Base-by-base conservation (phyloP, 495 filamentous ascomycete genomes). In the Collariella sp. region DNA sequence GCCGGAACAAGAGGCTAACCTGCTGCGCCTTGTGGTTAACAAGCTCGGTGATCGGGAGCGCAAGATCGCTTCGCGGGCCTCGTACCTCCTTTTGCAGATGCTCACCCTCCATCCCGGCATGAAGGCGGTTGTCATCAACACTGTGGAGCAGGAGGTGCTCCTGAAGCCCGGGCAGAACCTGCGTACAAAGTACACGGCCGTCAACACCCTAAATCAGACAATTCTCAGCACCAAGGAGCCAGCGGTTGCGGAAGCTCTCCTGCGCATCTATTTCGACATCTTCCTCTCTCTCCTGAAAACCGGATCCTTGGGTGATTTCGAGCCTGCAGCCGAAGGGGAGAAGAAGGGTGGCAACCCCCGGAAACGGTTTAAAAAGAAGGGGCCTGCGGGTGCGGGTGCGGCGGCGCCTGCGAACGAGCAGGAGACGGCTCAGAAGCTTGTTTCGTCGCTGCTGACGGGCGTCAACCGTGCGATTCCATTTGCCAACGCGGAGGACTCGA, bases 381-480 rank as follows among this genome's bases (percentile, higher is more conserved):
- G 52, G 9, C 31, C 16, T 1, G 22, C 52, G 18, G 58, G 53
- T 1, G 22, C 52, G 18, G 58, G 53, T 35, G 55, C 69, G 5
- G 44, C 51, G 16, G 43, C 35, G 23, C 24, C 54, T 10, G 59
- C 20, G 12, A 77, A 83, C 56, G 72, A 81, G 53, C 73, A 70
- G 13, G 82, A 83, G 23, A 68, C 73, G 45, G 83, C 81, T 12
- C 90, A 97, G 62, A 98, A 96, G 71, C 74, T 98, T 56, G 84
- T 91, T 15, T 91, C 91, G 6, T 87, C 87, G 46, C 80, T 97
- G 47, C 73, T 98, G 59, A 93, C 90, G 6, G 93, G 93, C 60
- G 88, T 97, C 52, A 97, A 97, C 65, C 87, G 93, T 54, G 91
- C 94, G 15, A 89, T 95, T 62, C 93, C 93, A 3, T 98, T 94